Conservation (phyloP, 192 early-diverging fungal species). For the Coemansia javaensis region DNA sequence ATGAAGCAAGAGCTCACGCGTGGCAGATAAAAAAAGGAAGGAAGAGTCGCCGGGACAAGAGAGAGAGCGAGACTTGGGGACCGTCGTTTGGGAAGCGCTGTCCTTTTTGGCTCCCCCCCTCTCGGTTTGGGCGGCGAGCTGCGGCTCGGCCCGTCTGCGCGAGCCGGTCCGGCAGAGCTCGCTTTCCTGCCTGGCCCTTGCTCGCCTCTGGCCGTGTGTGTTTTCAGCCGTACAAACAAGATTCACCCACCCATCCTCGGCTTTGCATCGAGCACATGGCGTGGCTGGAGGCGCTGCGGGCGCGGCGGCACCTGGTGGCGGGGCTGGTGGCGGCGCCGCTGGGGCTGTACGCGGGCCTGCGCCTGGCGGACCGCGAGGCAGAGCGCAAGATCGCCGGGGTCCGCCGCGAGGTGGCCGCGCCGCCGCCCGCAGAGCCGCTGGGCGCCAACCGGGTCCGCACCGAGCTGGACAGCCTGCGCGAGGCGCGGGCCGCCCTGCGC, state of each 20-base stretch:
- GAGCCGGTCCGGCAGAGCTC: too few species aligned
- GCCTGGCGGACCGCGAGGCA: constrained; percentile 22
- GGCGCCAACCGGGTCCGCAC: not conserved
- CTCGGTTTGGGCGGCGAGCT: too few species aligned
- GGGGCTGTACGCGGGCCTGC: constrained; percentile 35
- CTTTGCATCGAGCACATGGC: not conserved
- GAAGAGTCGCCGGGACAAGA: not conserved
- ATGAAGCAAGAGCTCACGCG: not conserved
- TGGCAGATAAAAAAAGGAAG: not conserved
- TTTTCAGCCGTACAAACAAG: not conserved
- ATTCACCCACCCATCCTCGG: not conserved
- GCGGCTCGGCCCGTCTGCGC: too few species aligned
- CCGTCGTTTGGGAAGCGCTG: too few species aligned
- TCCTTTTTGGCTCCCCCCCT: too few species aligned
- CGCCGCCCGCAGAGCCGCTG: not conserved
- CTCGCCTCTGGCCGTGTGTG: too few species aligned
- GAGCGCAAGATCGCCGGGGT: constrained; percentile 8
- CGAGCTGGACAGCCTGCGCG: constrained; percentile 19
- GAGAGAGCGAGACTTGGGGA: not conserved
- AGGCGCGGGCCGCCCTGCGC: constrained; percentile 5
- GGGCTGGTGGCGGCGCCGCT: constrained; percentile 35
- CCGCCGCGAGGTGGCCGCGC: constrained; percentile 5
- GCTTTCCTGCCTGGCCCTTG: too few species aligned
- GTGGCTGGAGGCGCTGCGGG: constrained; percentile 8
- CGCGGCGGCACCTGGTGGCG: constrained; percentile 21